Evolutionary conservation across 2,329 filamentous ascomycete genomes (phyloP).

Genomic region (Fusarium tjaetaba): DNA sequence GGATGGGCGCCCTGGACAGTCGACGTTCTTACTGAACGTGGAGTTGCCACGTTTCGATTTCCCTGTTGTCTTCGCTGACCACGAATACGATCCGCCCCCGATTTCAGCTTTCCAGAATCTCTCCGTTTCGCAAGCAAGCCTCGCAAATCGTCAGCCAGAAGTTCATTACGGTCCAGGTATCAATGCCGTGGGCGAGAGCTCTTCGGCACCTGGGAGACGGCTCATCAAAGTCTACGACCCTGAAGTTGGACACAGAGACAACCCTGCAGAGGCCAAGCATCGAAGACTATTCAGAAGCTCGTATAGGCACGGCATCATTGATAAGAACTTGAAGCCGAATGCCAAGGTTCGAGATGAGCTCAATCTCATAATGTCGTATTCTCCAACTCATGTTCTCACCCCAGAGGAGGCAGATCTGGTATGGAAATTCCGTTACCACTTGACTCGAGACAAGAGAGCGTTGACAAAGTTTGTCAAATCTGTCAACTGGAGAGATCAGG

Average conservation of each 20-base stretch:
- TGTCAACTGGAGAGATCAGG: slow-evolving; percentile 89
- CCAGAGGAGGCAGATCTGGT: slow-evolving; percentile 95
- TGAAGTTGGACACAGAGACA: slow-evolving; percentile 87
- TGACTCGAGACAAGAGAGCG: slow-evolving; percentile 90
- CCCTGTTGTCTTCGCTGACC: slow-evolving; percentile 92
- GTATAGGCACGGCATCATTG: slow-evolving; percentile 88
- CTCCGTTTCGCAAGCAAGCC: slow-evolving; percentile 68
- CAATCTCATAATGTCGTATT: slow-evolving; percentile 90
- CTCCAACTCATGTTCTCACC: slow-evolving; percentile 87
- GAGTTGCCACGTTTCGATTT: slow-evolving; percentile 97
- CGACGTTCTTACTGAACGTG: slow-evolving; percentile 83
- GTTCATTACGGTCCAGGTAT: slow-evolving; percentile 93
- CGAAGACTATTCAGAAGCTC: slow-evolving; percentile 90
- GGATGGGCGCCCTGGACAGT: slow-evolving; percentile 59
- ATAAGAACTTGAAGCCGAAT: slow-evolving; percentile 95
- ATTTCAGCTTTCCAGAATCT: slow-evolving; percentile 77
- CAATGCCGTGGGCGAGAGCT: slow-evolving; percentile 68
- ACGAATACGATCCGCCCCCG: slow-evolving; percentile 88
- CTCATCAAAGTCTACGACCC: slow-evolving; percentile 92
- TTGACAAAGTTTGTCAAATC: slow-evolving; percentile 98
- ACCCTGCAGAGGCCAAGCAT: slow-evolving; percentile 95
- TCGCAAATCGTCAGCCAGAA: slow-evolving; percentile 83
- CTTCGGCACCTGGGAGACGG: slow-evolving; percentile 62
- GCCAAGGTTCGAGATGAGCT: slow-evolving; percentile 94
- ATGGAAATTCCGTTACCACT: slow-evolving; percentile 96